These are phyloP conservation scores for Leccinum incarnatum DNA, from an alignment of 768 basidiomycete species.

Conservation along the genomic window DNA sequence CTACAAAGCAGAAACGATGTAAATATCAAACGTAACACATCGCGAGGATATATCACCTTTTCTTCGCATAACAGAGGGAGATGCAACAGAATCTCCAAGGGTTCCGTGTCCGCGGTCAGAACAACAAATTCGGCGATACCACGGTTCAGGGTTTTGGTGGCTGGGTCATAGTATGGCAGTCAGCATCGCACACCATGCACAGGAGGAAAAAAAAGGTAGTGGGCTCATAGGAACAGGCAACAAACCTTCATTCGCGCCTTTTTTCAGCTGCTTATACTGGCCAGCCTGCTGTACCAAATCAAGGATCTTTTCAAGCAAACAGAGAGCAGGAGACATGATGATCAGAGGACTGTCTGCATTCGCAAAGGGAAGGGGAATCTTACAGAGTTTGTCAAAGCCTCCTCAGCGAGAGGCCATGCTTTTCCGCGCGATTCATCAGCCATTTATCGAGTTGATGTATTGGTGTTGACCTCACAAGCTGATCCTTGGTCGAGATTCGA, in stretches of 20 bases:
- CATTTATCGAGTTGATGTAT: slow-evolving; percentile 39
- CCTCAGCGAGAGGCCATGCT: slow-evolving; percentile 87
- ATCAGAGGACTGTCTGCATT: not conserved
- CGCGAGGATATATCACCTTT: slow-evolving; percentile 55
- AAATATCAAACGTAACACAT: not conserved
- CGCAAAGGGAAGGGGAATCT: slow-evolving; percentile 23
- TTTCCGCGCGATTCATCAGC: slow-evolving; percentile 70
- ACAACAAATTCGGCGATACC: slow-evolving; percentile 98
- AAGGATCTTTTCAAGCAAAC: slow-evolving; percentile 61
- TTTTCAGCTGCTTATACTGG: slow-evolving; percentile 98
- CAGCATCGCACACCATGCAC: slow-evolving; percentile 1
- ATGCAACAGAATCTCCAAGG: slow-evolving; percentile 95
- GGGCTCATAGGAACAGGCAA: not conserved
- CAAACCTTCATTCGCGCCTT: slow-evolving; percentile 96
- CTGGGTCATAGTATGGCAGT: slow-evolving; percentile 38
- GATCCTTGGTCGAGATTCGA: slow-evolving; percentile 88
- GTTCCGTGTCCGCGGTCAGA: slow-evolving; percentile 94
- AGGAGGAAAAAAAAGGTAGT: not conserved
- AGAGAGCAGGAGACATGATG: not conserved
- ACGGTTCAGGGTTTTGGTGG: slow-evolving; percentile 97
- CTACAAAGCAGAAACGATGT: slow-evolving; percentile 36
- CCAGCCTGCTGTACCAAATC: slow-evolving; percentile 93
- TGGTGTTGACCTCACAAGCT: slow-evolving; percentile 70
- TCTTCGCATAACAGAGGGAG: slow-evolving; percentile 97
- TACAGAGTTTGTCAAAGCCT: slow-evolving; percentile 87